These are phyloP conservation scores for Penicillium coffeae DNA, from an alignment of 495 filamentous ascomycete species.

Conservation along the genomic window DNA sequence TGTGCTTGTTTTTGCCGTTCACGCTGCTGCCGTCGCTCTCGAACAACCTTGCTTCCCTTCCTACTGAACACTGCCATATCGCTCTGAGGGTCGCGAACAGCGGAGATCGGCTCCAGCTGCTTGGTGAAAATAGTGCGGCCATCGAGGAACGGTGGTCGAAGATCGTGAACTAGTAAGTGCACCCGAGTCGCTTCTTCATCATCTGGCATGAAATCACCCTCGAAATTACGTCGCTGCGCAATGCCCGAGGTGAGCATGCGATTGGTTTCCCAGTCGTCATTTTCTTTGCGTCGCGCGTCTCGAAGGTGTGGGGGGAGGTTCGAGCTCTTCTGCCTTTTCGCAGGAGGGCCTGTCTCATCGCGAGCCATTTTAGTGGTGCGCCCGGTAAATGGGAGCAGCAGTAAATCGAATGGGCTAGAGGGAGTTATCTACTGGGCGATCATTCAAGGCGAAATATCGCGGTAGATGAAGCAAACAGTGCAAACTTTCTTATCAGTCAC, in stretches of 20 bases:
- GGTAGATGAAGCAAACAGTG: conserved; percentile 18
- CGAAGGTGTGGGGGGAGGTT: conserved; percentile 38
- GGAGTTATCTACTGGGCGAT: neutral
- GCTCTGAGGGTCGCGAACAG: conserved; percentile 89
- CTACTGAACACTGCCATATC: conserved; percentile 99
- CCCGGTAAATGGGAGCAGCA: too few species aligned
- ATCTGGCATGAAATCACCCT: conserved; percentile 78
- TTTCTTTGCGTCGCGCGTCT: conserved; percentile 77
- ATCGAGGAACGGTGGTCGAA: conserved; percentile 93
- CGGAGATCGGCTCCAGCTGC: conserved; percentile 91
- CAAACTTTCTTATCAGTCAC: conserved; percentile 27
- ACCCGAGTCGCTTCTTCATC: conserved; percentile 89
- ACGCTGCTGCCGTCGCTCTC: conserved; percentile 83
- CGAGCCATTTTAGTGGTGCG: conserved; percentile 35
- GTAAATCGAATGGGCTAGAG: neutral
- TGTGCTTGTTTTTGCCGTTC: conserved; percentile 95
- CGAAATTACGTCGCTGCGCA: conserved; percentile 80
- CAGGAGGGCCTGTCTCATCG: conserved; percentile 36
- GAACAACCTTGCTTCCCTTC: conserved; percentile 91
- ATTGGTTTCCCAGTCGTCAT: conserved; percentile 97
- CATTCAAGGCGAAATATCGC: neutral
- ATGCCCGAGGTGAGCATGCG: conserved; percentile 97
- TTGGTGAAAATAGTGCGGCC: conserved; percentile 95
- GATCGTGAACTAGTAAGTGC: conserved; percentile 89
- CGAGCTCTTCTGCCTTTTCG: conserved; percentile 41